Percentiles rank a stretch among this genome's conserved stretches.
Evolutionary conservation across 805 yeast genomes (phyloP).

Genomic region (Candida hungchunana): DNA sequence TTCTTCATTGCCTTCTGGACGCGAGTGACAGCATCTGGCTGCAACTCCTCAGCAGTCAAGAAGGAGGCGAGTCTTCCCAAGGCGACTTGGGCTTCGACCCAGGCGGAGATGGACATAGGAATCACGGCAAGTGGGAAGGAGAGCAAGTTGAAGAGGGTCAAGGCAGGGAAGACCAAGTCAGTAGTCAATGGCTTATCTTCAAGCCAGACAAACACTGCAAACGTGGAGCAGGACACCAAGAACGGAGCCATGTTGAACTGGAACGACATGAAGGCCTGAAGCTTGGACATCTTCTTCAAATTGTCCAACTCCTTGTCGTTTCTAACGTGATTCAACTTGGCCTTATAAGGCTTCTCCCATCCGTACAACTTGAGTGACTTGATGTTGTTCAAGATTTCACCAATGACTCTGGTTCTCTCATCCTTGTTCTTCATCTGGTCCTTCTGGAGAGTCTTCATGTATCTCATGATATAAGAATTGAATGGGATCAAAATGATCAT

Average conservation of each 20-base stretch:
- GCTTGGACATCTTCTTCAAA: constrained; percentile 67
- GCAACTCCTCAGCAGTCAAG: constrained; percentile 74
- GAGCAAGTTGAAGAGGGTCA: constrained; percentile 81
- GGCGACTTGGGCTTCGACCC: constrained; percentile 88
- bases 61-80: constrained; percentile 68
- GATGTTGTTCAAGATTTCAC: constrained; percentile 86
- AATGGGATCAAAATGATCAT: constrained; percentile 76
- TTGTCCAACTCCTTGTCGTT: constrained; percentile 81
- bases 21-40: constrained; percentile 64
- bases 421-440: constrained; percentile 88
- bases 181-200: constrained; percentile 69
- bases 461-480: constrained; percentile 63
- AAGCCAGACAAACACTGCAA: constrained; percentile 68
- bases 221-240: constrained; percentile 84
- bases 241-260: constrained; percentile 86
- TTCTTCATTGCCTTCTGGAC: constrained; percentile 40
- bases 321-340: constrained; percentile 74
- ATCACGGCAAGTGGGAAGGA: constrained; percentile 89
- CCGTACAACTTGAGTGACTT: constrained; percentile 91
- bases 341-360: constrained; percentile 88
- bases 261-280: constrained; percentile 66
- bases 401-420: constrained; percentile 82
- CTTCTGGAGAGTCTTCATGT: constrained; percentile 71
- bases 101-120: constrained; percentile 82
- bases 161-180: constrained; percentile 88